Conservation (phyloP, 176 grass and related monocot genomes). For the Oryza brachyantha region DNA sequence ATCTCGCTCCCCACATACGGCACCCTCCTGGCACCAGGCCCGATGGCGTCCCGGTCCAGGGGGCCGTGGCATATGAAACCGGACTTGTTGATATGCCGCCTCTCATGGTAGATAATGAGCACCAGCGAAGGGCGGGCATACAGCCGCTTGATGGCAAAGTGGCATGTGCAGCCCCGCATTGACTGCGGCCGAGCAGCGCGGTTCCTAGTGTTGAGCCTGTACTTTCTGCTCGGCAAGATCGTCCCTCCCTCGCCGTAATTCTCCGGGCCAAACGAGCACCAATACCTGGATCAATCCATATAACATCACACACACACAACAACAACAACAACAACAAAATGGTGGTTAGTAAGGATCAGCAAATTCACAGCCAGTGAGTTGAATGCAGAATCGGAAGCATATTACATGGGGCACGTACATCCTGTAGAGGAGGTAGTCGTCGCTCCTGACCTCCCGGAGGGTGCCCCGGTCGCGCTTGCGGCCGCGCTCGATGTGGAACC, state of each 20-base stretch:
- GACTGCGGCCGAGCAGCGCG: conserved; percentile 78
- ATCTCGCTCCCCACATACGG: conserved; percentile 84
- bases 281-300: conserved; percentile 54
- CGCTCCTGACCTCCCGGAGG: conserved; percentile 59
- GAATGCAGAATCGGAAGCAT: background rate
- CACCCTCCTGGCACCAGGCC: conserved; percentile 69
- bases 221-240: conserved; percentile 80
- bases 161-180: conserved; percentile 84
- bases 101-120: conserved; percentile 88
- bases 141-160: conserved; percentile 82
- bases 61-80: conserved; percentile 82
- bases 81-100: conserved; percentile 74
- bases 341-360: background rate
- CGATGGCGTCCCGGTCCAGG: conserved; percentile 81
- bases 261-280: conserved; percentile 96
- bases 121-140: conserved; percentile 63
- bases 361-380: background rate
- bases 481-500: conserved; percentile 84
- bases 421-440: conserved; percentile 76
- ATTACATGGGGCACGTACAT: conserved; percentile 46
- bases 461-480: conserved; percentile 70
- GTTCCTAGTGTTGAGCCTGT: conserved; percentile 80
- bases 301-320: background rate
- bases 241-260: conserved; percentile 84
- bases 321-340: background rate